Percentiles rank a stretch among this genome's conserved stretches.
phyloP scores from a whole-genome alignment of 805 yeast genomes.

The Wickerhamiella sergipiensis region DNA sequence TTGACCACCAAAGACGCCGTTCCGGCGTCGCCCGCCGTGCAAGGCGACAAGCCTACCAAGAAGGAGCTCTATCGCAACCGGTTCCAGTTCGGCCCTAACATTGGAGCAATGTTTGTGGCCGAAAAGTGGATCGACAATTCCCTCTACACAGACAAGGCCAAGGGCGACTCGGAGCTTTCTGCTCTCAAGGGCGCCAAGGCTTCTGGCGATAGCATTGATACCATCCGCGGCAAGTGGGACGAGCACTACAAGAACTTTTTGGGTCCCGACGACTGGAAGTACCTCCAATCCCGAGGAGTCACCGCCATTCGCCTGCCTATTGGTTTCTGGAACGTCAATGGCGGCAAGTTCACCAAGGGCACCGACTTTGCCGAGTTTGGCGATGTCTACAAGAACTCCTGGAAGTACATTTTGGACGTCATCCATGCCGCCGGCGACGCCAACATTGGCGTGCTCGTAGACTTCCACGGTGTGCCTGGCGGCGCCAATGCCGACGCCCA shows the following conservation, averaged over 20 bases:
- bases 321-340: constrained; percentile 80
- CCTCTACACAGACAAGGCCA: constrained; percentile 43
- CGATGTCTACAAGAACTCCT: constrained; percentile 55
- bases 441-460: constrained; percentile 65
- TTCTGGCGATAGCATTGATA: constrained; percentile 35
- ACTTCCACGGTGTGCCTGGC: constrained; percentile 80
- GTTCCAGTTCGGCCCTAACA: constrained; percentile 66
- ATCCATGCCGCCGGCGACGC: constrained; percentile 46
- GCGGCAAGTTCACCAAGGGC: constrained; percentile 41
- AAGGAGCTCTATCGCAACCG: constrained; percentile 23
- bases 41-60: constrained; percentile 24
- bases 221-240: constrained; percentile 38
- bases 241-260: constrained; percentile 55
- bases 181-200: constrained; percentile 43
- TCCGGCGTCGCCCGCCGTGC: constrained; percentile 20
- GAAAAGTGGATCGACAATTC: constrained; percentile 68
- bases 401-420: constrained; percentile 46
- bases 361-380: constrained; percentile 49
- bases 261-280: constrained; percentile 63
- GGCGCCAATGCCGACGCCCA: constrained; percentile 86
- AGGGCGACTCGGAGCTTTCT: constrained; percentile 50
- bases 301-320: constrained; percentile 75
- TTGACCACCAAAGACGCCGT: constrained; percentile 14
- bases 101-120: constrained; percentile 67
- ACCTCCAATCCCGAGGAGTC: constrained; percentile 54